Evolutionary conservation across 225 moss, liverwort and hornwort species (phyloP), one percentile per base, ranked within the genome.

Genomic region (Bryum argenteum): DNA sequence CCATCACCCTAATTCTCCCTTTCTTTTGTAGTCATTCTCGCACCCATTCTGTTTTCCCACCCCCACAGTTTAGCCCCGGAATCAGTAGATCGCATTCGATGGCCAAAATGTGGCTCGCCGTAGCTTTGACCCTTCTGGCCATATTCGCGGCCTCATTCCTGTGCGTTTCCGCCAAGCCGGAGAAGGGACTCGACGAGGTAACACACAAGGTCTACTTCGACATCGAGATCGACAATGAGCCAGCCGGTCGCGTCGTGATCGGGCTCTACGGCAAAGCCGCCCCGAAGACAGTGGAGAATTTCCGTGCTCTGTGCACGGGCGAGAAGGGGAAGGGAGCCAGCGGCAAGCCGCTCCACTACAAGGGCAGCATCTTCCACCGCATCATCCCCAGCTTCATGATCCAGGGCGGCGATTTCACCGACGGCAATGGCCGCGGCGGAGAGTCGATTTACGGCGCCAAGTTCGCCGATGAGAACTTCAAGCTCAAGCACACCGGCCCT

Each of bases 321-420:
- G 83, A 83, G 73, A 83, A 83, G 51, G 83, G 83, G 5, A 55
- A 21, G 9, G 80, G 83, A 1, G 62, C 59, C 0, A 83, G 73
- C n/a, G 83, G 83, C 56, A 83, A 83, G 79, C 69, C 80, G 42
- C 55, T 83, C 8, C 80, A 83, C 44, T 83, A 0, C 62, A 83
- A 83, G 80, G 93, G 90, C n/a, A 86, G 85, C 76, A 79, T 91
- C 11, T 88, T 97, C 70, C 96, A 97, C 71, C 91, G 96, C 54
- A 88, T 97, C 63, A 97, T 96, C 16, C 96, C 96, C 10, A 88
- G 91, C 61, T 96, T 96, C 67, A 96, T 96, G 93, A 86, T 96
- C 65, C 96, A 96, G 79, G 96, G 96, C 4, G 96, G 96, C 11
- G 93, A 96, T 21, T 87, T 78, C 22, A 96, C 96, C 2, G 90